Base-by-base conservation (phyloP, 2,329 filamentous ascomycete species). In the Fusarium denticulatum region DNA sequence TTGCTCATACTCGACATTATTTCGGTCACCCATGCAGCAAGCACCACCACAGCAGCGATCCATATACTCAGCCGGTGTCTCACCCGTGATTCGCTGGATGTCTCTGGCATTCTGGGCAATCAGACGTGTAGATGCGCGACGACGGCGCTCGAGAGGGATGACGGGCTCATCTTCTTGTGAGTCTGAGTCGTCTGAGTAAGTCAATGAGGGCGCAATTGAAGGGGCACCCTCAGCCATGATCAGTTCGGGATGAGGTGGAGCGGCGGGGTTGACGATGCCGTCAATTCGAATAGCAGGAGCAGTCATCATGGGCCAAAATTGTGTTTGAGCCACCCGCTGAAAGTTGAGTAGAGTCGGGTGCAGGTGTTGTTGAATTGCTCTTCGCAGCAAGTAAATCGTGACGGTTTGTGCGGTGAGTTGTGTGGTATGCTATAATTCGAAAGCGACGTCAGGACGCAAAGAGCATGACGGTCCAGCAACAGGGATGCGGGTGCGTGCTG, bases 101-200 rank as follows among this genome's bases (percentile, higher is more conserved):
- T 92, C 90, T 55, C 86, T 87, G 36, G 88, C 88, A 79, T 85
- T 91, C 81, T 91, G 88, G 47, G 89, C 88, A 75, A 92, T 91
- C 49, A 94, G 85, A 20, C 88, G 88, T 13, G 92, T 94, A 8
- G 91, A 94, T 63, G 91, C 92, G 59, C 92, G 91, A 60, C 92
- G 88, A 36, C 83, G 85, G 50, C 88, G 88, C 52, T 81, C 80
- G 70, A 73, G 34, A 30, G 83, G 82, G 39, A 84, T 82, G 30
- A 81, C 77, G 28, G 85, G 85, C 71, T 84, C 81, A 67, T 87
- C 86, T 56, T 89, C 88, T 62, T 87, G 86, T 65, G 89, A 88
- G 74, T 91, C 89, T 32, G 89, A 90, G 72, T 90, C 87, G 72
- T 88, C 89, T 20, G 89, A 91, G 76, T 89, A 91, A 62, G 88